Evolutionary conservation across 345 rosid species (phyloP).

Genomic region (Ceriops tagal): DNA sequence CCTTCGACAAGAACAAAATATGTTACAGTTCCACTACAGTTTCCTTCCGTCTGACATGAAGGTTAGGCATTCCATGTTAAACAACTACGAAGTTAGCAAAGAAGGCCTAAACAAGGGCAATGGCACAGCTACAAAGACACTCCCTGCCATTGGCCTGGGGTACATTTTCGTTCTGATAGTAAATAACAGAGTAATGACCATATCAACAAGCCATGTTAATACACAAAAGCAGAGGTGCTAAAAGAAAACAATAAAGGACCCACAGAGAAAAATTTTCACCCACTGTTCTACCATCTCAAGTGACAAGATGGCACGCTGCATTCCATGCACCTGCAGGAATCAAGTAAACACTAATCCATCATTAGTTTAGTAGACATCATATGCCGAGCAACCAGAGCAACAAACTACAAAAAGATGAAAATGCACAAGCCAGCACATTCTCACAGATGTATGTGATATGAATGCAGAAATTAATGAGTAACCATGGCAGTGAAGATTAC

Average conservation of each 20-base stretch:
- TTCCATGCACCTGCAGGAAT: constrained; percentile 46
- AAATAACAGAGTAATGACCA: constrained; percentile 30
- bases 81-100: constrained; percentile 22
- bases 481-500: too few relatives aligned
- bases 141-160: constrained; percentile 36
- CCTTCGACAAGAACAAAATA: background rate
- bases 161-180: constrained; percentile 42
- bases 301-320: constrained; percentile 12
- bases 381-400: background rate
- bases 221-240: constrained; percentile 28
- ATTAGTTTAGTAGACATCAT: constrained; percentile 2
- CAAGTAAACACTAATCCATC: background rate
- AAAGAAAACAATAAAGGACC: constrained; percentile 21
- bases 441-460: too few relatives aligned
- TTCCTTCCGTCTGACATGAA: constrained; percentile 23
- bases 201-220: constrained; percentile 43
- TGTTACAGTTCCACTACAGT: constrained; percentile 30
- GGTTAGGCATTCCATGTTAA: constrained; percentile 34
- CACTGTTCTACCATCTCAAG: constrained; percentile 43
- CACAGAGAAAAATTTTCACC: constrained; percentile 30
- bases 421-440: too few relatives aligned
- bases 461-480: too few relatives aligned
- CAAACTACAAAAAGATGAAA: background rate
- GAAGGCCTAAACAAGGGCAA: constrained; percentile 37
- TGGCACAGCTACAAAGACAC: constrained; percentile 44